A percentile compares a stretch with the other conserved stretches of the same genome.
These are phyloP conservation scores for Ceratocystis papillata DNA, from an alignment of 2,329 filamentous ascomycete genomes.

Conservation along the genomic window DNA sequence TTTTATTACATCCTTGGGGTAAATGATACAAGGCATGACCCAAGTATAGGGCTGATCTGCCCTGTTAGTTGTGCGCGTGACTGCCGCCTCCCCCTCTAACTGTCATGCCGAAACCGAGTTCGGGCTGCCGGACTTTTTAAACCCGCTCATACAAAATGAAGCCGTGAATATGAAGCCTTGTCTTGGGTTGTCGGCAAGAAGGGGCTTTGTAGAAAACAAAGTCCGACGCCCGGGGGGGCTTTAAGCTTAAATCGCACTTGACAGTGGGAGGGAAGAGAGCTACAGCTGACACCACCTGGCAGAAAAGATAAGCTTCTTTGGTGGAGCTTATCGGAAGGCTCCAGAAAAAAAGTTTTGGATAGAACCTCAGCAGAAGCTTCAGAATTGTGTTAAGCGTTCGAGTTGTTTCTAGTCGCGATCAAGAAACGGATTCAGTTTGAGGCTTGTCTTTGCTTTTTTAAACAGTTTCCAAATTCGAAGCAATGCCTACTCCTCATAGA, in stretches of 20 bases:
- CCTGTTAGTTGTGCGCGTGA: not conserved
- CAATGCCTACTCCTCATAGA: slow-evolving; percentile 20
- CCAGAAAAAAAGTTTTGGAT: slow-evolving; percentile 23
- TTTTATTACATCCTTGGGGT: not conserved
- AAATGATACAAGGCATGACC: not conserved
- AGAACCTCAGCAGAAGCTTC: not conserved
- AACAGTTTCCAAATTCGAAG: not conserved
- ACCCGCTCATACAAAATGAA: not conserved
- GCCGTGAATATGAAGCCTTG: not conserved
- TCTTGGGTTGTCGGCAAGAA: not conserved
- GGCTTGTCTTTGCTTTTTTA: too few relatives aligned
- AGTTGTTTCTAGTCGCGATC: slow-evolving; percentile 2
- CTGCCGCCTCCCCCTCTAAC: not conserved
- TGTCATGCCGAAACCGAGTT: not conserved
- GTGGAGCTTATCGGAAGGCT: slow-evolving; percentile 23
- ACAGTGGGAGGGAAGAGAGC: not conserved
- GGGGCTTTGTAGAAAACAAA: not conserved
- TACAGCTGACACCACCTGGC: not conserved
- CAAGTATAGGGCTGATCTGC: not conserved
- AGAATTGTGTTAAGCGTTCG: not conserved
- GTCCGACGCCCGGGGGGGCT: not conserved
- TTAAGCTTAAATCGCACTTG: slow-evolving; percentile 8
- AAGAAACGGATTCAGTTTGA: not conserved
- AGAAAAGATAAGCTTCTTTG: slow-evolving; percentile 14
- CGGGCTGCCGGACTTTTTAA: slow-evolving; percentile 11